A percentile compares a stretch with the other conserved stretches of the same genome.
Conservation (phyloP, 2,329 filamentous ascomycete species). For the Emmonsiellopsis sp. region DNA sequence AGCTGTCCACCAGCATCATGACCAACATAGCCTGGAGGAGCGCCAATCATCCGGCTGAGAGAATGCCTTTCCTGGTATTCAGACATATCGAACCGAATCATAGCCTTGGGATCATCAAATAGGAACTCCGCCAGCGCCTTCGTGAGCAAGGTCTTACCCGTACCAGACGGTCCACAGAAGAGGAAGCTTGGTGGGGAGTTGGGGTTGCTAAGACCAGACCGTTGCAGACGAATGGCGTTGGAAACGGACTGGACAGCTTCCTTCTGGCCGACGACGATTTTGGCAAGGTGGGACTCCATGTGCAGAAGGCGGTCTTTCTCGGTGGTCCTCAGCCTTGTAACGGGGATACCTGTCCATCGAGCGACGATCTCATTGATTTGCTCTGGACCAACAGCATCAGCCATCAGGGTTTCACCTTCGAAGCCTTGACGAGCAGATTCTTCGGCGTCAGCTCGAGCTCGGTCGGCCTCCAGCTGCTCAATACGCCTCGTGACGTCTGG, state of each 20-base stretch:
- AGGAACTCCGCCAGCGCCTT: slow-evolving; percentile 97
- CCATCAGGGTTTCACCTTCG: slow-evolving; percentile 64
- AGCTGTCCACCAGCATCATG: slow-evolving; percentile 94
- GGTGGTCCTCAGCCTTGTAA: slow-evolving; percentile 84
- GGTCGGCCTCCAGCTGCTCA: slow-evolving; percentile 69
- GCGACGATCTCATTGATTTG: slow-evolving; percentile 99
- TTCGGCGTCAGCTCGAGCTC: slow-evolving; percentile 66
- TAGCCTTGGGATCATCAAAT: slow-evolving; percentile 92
- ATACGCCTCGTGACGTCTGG: slow-evolving; percentile 81
- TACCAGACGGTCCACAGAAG: slow-evolving; percentile 97
- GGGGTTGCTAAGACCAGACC: slow-evolving; percentile 88
- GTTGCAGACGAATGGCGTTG: slow-evolving; percentile 90
- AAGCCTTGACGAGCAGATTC: slow-evolving; percentile 51
- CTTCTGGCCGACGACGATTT: slow-evolving; percentile 84
- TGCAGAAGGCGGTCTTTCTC: slow-evolving; percentile 98
- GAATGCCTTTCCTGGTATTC: slow-evolving; percentile 98
- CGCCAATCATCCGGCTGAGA: slow-evolving; percentile 93
- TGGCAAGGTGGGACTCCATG: slow-evolving; percentile 81
- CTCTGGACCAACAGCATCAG: slow-evolving; percentile 88
- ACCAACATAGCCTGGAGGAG: slow-evolving; percentile 91
- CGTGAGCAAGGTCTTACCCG: slow-evolving; percentile 92
- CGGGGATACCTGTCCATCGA: slow-evolving; percentile 95
- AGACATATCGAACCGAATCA: slow-evolving; percentile 99
- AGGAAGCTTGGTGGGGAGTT: slow-evolving; percentile 97
- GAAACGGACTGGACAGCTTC: slow-evolving; percentile 90